Evolutionary conservation across 495 filamentous ascomycete species (phyloP), one percentile per base, ranked within the genome.

Genomic region (Tirmania nivea): DNA sequence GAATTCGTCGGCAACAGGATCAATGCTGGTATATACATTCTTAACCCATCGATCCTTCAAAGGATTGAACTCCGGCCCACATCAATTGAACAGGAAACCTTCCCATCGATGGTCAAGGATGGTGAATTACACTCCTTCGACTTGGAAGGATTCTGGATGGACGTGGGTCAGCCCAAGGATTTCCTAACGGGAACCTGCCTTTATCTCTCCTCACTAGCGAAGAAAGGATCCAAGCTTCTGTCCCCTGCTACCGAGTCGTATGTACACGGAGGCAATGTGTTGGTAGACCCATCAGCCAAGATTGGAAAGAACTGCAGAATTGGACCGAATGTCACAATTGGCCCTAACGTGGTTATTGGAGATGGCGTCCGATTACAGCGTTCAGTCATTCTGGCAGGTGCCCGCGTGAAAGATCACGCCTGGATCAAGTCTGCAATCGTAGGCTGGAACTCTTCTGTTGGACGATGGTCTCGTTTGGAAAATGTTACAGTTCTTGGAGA

Each of bases 371-470:
- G 90, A 53, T 73, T 99, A 60, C 90, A 99, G 70, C 81, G 90
- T 54, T 94, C 85, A 66, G 92, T 96, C 25, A 69, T 99, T 16
- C 75, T 99, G 55, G 77, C 79, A 55, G 83, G 85, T 61, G 81
- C 81, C 66, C 95, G 87, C 71, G 83, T 94, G 65, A 96, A 95
- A 77, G 90, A 99, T 67, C 90, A 99, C 68, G 90, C 90, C 10
- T 99, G 90, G 90, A 78, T 99, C 67, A 99, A 99, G 78, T 89
- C 83, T 61, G 93, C 90, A 60, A 99, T 99, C 65, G 89, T 99
- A 11, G 90, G 90, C 59, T 99, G 90, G 90, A 96, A 96, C 73
- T 93, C 85, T 73, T 81, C 80, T 35, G 85, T 99, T 36, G 90
- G 90, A 56, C 80, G 79, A 61, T 99, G 90, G 90, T 89, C 90